Percentiles rank a stretch among this genome's conserved stretches.
phyloP scores from a whole-genome alignment of 2,329 filamentous ascomycete species.

The Paecilomyces variotii region DNA sequence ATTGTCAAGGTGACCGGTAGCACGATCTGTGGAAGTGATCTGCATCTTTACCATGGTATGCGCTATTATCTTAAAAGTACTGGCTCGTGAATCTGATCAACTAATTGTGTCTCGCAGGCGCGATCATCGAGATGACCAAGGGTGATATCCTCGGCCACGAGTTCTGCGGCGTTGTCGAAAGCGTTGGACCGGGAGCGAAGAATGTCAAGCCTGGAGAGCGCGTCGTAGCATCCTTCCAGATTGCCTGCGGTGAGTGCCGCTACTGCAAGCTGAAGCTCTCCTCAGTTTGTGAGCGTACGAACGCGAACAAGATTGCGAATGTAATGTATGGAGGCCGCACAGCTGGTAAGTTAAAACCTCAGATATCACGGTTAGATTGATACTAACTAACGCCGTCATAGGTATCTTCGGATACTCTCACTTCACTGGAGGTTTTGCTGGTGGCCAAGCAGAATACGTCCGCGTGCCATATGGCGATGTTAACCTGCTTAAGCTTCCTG shows the following conservation, averaged over 20 bases:
- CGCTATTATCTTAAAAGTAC: neutral
- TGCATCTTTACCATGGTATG: constrained; percentile 43
- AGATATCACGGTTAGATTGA: neutral
- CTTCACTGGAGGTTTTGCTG: constrained; percentile 79
- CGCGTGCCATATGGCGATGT: constrained; percentile 73
- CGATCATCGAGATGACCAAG: constrained; percentile 52
- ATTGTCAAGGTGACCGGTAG: constrained; percentile 68
- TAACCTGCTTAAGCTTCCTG: constrained; percentile 72
- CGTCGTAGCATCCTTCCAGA: constrained; percentile 81
- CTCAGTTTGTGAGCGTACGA: constrained; percentile 73
- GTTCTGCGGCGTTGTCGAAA: constrained; percentile 45
- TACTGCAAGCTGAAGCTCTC: constrained; percentile 73
- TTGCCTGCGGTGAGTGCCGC: constrained; percentile 60
- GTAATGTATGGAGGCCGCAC: constrained; percentile 74
- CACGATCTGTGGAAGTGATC: constrained; percentile 54
- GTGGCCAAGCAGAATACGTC: constrained; percentile 81
- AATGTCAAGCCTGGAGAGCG: constrained; percentile 54
- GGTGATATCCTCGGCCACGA: constrained; percentile 61
- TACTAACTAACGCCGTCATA: constrained; percentile 10
- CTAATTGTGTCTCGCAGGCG: constrained; percentile 16
- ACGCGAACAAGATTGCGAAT: constrained; percentile 61
- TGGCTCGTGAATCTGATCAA: neutral
- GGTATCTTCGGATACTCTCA: constrained; percentile 63
- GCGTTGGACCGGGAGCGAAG: constrained; percentile 48
- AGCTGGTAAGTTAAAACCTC: constrained; percentile 44